Evolutionary conservation across 192 early-diverging fungal species (phyloP).

Genomic region (Backusella parvicylindrica): DNA sequence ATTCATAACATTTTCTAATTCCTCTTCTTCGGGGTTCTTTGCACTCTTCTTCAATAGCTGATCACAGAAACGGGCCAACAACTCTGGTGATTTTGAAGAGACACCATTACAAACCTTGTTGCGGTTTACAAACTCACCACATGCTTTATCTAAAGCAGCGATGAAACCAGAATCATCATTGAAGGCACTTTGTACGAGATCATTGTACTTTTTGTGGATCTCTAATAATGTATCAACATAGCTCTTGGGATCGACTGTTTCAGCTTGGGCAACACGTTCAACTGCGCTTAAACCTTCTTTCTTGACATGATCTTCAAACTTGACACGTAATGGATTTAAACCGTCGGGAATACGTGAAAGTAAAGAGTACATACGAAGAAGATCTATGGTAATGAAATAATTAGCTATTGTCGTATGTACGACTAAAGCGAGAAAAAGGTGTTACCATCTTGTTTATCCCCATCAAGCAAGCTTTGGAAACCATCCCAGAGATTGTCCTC

Average conservation of each 20-base stretch:
- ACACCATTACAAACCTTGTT: slow-evolving; percentile 76
- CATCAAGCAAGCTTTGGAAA: slow-evolving; percentile 86
- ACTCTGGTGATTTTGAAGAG: slow-evolving; percentile 79
- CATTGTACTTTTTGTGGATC: slow-evolving; percentile 85
- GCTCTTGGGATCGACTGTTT: slow-evolving; percentile 62
- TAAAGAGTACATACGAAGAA: slow-evolving; percentile 64
- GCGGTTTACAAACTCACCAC: slow-evolving; percentile 90
- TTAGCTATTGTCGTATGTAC: neutral
- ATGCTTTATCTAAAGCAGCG: slow-evolving; percentile 90
- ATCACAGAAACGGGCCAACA: slow-evolving; percentile 91
- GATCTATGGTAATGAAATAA: slow-evolving; percentile 49
- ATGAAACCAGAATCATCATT: slow-evolving; percentile 83
- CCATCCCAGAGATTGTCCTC: slow-evolving; percentile 79
- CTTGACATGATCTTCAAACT: slow-evolving; percentile 77
- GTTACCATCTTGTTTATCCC: slow-evolving; percentile 73
- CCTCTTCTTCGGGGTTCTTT: slow-evolving; percentile 66
- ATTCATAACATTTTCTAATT: slow-evolving; percentile 38
- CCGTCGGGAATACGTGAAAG: slow-evolving; percentile 78
- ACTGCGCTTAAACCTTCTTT: slow-evolving; percentile 78
- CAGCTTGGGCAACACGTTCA: slow-evolving; percentile 46
- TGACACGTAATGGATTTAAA: slow-evolving; percentile 72
- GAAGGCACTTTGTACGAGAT: slow-evolving; percentile 77
- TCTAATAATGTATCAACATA: slow-evolving; percentile 86
- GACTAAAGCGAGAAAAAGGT: neutral
- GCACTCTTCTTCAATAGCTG: slow-evolving; percentile 81